Evolutionary conservation across 2,329 filamentous ascomycete species (phyloP).

Genomic region (Ceratocystis lukuohia): DNA sequence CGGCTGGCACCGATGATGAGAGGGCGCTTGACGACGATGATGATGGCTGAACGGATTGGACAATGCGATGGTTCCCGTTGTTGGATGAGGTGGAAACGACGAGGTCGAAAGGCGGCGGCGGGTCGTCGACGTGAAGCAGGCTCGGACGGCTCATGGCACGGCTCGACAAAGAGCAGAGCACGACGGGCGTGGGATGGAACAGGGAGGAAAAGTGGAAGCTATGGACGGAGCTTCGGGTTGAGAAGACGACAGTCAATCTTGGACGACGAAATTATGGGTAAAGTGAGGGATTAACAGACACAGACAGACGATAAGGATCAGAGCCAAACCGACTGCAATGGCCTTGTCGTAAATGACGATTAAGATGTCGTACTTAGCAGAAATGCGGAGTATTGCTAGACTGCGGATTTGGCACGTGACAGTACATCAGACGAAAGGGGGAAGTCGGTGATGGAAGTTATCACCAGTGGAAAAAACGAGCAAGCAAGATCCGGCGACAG

Average conservation of each 20-base stretch:
- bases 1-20: neutral
- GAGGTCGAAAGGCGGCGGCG: constrained; percentile 16
- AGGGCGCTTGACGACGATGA: neutral
- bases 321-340: neutral
- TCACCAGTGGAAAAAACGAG: neutral
- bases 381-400: neutral
- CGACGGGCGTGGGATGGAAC: neutral
- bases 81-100: constrained; percentile 1
- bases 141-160: constrained; percentile 13
- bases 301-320: too few species aligned
- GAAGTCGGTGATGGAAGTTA: neutral
- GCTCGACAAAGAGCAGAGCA: neutral
- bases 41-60: neutral
- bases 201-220: neutral
- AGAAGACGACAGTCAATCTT: too few species aligned
- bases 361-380: neutral
- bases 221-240: too few species aligned
- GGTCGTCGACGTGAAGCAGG: constrained; percentile 14
- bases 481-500: neutral
- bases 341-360: neutral
- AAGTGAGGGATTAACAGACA: too few species aligned
- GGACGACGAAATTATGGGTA: too few species aligned
- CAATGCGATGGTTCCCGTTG: neutral
- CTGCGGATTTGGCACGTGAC: constrained; percentile 4
- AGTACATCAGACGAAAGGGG: neutral